A percentile compares a stretch with the other conserved stretches of the same genome.
phyloP scores from a whole-genome alignment of 1,139 yeast species.

The Candida dubliniensis region DNA sequence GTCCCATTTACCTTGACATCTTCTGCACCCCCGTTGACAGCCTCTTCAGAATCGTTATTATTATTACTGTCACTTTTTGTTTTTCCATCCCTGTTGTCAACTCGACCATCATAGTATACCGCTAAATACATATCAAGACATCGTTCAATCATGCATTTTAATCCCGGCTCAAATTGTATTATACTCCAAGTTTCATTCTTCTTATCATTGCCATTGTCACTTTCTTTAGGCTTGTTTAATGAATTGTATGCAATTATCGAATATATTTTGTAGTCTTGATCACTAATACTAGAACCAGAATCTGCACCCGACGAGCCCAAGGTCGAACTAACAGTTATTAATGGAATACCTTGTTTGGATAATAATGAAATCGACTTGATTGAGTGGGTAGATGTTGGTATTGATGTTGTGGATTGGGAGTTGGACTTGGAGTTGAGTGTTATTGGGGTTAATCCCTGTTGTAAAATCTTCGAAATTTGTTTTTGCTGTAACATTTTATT shows the following conservation, averaged over 20 bases:
- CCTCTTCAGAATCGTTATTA: constrained; percentile 34
- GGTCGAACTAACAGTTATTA: constrained; percentile 30
- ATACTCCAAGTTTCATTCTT: constrained; percentile 30
- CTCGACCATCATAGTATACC: constrained; percentile 6
- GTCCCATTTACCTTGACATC: not conserved
- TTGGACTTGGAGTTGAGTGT: constrained; percentile 8
- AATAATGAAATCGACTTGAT: constrained; percentile 38
- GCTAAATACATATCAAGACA: constrained; percentile 4
- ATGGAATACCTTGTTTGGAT: constrained; percentile 42
- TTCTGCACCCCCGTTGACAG: constrained; percentile 18
- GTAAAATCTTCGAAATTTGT: constrained; percentile 42
- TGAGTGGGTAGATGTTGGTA: constrained; percentile 24
- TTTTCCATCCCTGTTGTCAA: constrained; percentile 29
- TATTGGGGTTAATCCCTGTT: constrained; percentile 40
- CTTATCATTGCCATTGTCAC: not conserved
- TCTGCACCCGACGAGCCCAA: no score
- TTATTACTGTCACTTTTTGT: constrained; percentile 45
- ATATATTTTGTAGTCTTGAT: constrained; percentile 41
- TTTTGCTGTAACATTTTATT: constrained; percentile 47
- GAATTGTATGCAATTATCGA: constrained; percentile 43
- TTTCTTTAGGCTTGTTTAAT: not conserved
- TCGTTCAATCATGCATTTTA: constrained; percentile 27
- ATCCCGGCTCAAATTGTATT: constrained; percentile 31
- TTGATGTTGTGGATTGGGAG: no score
- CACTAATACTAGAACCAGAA: no score